Evolutionary conservation across 2,329 filamentous ascomycete species (phyloP).

Genomic region (Akanthomyces dipterigenus): DNA sequence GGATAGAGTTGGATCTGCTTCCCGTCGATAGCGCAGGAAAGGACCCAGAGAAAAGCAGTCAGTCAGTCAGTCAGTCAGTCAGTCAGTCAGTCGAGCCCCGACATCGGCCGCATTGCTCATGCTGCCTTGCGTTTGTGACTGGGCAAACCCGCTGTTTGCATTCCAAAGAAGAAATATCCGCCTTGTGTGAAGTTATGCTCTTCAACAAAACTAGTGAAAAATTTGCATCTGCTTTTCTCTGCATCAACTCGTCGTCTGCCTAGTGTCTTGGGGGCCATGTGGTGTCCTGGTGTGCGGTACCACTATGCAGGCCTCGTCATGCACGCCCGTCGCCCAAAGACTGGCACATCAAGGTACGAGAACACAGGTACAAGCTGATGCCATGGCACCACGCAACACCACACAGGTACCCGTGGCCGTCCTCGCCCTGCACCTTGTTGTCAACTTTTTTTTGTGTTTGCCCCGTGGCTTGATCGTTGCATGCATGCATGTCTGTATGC

Average conservation of each 20-base stretch:
- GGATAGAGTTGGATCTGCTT: not conserved
- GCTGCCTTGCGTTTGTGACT: not conserved
- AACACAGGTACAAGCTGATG: not conserved
- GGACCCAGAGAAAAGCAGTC: not conserved
- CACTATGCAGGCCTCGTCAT: not conserved
- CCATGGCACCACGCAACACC: not conserved
- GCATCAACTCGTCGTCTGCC: not conserved
- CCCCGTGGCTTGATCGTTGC: conserved; percentile 8
- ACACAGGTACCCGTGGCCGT: too few relatives aligned
- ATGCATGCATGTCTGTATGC: not conserved
- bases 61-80: not conserved
- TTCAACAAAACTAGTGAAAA: not conserved
- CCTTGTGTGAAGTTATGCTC: too few relatives aligned
- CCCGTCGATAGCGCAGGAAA: not conserved
- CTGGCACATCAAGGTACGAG: not conserved
- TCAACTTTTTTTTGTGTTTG: too few relatives aligned
- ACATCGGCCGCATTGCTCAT: conserved; percentile 4
- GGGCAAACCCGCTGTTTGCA: not conserved
- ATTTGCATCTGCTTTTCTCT: not conserved
- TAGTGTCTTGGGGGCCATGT: not conserved
- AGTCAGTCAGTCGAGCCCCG: not conserved
- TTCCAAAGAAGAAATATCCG: not conserved
- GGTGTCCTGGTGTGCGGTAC: not conserved
- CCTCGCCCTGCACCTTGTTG: too few relatives aligned
- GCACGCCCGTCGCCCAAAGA: not conserved